Evolutionary conservation across 176 grass and related monocot species (phyloP), one percentile per base, ranked within the genome.

Genomic region (Rhynchospora tenuis): DNA sequence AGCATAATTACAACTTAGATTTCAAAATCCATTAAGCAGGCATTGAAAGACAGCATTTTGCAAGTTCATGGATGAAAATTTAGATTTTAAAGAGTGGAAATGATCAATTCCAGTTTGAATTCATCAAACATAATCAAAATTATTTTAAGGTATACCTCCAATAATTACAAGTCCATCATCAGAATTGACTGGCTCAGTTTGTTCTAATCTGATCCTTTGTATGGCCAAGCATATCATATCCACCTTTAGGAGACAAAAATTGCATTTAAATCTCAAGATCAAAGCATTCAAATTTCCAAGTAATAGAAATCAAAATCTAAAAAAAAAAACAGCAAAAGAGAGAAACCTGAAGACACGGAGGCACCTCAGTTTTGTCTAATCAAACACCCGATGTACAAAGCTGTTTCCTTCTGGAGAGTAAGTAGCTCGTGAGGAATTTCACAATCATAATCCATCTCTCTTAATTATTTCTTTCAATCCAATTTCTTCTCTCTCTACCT

Each of bases 121-220:
- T 72, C 81, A 79, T 17, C 33, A 9, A 70, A 80, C 17, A 44
- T 84, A 72, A 23, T 68, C 58, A 26, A 59, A 31, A 52, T 59
- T 84, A 56, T 80, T 65, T 22, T 20, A 65, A 63, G 46, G 16
- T 75, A 76, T 85, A 99, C 96, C 96, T 98, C 96, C 96, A 85
- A 99, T 93, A 50, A 95, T 95, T 29, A 99, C 89, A 33, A 99
- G 88, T 82, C 86, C 96, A 91, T 99, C 88, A 79, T 93, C 88
- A 72, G 93, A 91, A 52, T 99, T 95, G 29, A 99, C 96, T 68
- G 95, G 96, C 88, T 99, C 96, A 3, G 74, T 95, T 95, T 77
- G 96, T 93, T 86, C 96, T 95, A 74, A 99, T 93, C 85, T 99
- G 96, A 95, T 99, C 96, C 87, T 91, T 91, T 77, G 96, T 99